phyloP scores from a whole-genome alignment of 306 rosid genomes.

The Rosa persica region DNA sequence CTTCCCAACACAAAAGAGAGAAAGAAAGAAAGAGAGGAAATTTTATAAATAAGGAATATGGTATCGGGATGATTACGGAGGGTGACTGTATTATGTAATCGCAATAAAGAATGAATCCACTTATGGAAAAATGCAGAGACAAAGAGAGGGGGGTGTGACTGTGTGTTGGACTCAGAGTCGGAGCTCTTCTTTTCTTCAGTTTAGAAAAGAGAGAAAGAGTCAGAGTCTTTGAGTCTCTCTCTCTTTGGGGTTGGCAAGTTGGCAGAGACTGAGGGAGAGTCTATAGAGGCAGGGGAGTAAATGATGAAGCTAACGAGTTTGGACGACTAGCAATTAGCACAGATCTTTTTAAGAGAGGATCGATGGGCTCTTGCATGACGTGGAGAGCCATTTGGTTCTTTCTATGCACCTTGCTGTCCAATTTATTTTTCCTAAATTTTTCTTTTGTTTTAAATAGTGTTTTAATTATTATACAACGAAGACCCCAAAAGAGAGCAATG shows the following conservation, averaged over 20 bases:
- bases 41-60: slow-evolving; percentile 8
- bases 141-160: background rate
- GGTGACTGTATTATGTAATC: background rate
- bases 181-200: background rate
- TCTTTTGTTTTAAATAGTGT: too few relatives aligned
- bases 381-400: too few relatives aligned
- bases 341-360: background rate
- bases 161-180: background rate
- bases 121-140: slow-evolving; percentile 21
- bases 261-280: background rate
- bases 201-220: background rate
- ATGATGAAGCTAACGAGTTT: background rate
- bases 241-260: background rate
- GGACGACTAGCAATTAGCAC: too few relatives aligned
- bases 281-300: background rate
- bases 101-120: slow-evolving; percentile 6
- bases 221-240: background rate
- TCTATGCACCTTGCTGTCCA: too few relatives aligned
- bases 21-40: background rate
- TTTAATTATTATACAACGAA: too few relatives aligned
- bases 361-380: too few relatives aligned
- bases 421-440: too few relatives aligned
- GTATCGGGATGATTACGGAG: slow-evolving; percentile 25
- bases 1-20: slow-evolving; percentile 15
- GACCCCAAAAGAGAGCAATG: background rate